These are phyloP conservation scores for Trametes meyenii DNA, from an alignment of 768 basidiomycete species.

Conservation along the genomic window DNA sequence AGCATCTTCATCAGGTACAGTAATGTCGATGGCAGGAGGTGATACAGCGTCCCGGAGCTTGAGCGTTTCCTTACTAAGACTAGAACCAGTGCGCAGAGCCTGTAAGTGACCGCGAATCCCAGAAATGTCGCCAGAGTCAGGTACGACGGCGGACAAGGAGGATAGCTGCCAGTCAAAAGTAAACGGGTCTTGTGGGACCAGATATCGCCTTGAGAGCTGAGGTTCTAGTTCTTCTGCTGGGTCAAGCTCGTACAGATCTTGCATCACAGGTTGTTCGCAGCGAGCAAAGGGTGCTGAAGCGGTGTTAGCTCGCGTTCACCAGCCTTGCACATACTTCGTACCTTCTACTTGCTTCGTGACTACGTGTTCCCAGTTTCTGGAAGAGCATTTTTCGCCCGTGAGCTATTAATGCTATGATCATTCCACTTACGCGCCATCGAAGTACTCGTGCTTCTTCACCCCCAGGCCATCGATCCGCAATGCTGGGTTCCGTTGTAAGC, in stretches of 20 bases:
- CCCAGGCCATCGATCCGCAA: conserved; percentile 44
- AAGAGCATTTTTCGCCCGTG: background rate
- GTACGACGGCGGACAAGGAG: too few relatives aligned
- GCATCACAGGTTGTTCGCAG: background rate
- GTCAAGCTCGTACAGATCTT: background rate
- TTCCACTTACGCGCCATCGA: conserved; percentile 47
- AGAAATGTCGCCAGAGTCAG: background rate
- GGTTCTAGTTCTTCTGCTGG: background rate
- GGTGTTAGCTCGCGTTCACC: background rate
- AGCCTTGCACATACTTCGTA: background rate
- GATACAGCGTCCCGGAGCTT: background rate
- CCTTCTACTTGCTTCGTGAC: conserved; percentile 21
- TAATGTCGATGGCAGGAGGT: background rate
- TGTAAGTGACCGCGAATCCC: background rate
- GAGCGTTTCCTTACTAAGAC: background rate
- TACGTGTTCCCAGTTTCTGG: conserved; percentile 21
- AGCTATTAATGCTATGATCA: background rate
- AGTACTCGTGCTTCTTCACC: conserved; percentile 53
- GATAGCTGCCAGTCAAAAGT: background rate
- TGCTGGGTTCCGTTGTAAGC: conserved; percentile 57
- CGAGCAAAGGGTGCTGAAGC: conserved; percentile 15
- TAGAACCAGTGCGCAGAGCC: conserved; percentile 1
- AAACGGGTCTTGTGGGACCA: conserved; percentile 2
- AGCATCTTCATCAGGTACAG: background rate
- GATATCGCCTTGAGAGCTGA: background rate